A percentile compares a stretch with the other conserved stretches of the same genome.
Evolutionary conservation across 805 yeast species (phyloP).

Genomic region (Dipodascus albidus): DNA sequence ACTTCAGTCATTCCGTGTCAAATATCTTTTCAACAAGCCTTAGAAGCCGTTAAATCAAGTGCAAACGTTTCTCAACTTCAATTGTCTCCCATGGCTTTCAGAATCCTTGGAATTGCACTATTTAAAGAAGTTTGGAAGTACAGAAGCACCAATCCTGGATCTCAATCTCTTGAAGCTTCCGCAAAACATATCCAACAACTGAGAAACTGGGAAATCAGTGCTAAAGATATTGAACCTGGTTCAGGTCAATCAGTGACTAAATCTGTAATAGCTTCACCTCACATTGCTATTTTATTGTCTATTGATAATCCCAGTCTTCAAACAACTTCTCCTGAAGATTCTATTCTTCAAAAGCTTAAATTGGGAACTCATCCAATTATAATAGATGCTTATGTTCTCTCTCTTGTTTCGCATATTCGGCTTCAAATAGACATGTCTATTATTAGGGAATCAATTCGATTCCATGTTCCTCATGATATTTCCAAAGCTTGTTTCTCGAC

Average conservation of each 20-base stretch:
- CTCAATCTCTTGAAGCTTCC: slow-evolving; percentile 3
- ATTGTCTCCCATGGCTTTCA: slow-evolving; percentile 14
- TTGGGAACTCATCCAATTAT: slow-evolving; percentile 14
- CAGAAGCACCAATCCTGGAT: slow-evolving; percentile 1
- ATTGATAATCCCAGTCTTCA: slow-evolving; percentile 7
- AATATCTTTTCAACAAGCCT: slow-evolving; percentile 12
- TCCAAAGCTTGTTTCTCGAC: slow-evolving; percentile 11
- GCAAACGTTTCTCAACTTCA: slow-evolving; percentile 5
- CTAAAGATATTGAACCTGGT: slow-evolving; percentile 14
- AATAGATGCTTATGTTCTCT: slow-evolving; percentile 9
- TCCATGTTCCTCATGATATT: slow-evolving; percentile 17
- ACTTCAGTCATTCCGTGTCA: slow-evolving; percentile 6
- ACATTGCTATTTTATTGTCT: slow-evolving; percentile 7
- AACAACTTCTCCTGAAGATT: slow-evolving; percentile 5
- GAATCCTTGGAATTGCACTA: slow-evolving; percentile 19
- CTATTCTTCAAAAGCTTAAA: slow-evolving; percentile 7
- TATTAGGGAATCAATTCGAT: slow-evolving; percentile 13
- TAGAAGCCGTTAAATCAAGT: slow-evolving; percentile 9
- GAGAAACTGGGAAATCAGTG: slow-evolving; percentile 5
- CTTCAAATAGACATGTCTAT: slow-evolving; percentile 11
- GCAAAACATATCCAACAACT: slow-evolving; percentile 1
- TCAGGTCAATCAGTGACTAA: slow-evolving; percentile 12
- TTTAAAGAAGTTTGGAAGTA: slow-evolving; percentile 14
- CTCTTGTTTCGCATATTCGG: slow-evolving; percentile 11
- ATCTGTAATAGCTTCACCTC: slow-evolving; percentile 5